Evolutionary conservation across 306 rosid species (phyloP), one percentile per base, ranked within the genome.

Genomic region (Vigna unguiculata): DNA sequence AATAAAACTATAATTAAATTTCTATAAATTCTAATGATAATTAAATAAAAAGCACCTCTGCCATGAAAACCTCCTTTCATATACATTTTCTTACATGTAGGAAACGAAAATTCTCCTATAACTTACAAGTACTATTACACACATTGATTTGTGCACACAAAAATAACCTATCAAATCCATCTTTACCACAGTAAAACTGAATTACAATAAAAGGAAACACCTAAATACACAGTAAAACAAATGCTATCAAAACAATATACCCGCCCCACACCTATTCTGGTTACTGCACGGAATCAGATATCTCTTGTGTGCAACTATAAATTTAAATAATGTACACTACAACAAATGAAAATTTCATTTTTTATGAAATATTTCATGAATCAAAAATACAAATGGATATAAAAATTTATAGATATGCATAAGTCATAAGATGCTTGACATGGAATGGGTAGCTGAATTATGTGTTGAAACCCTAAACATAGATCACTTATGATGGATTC

Each of bases 1-100:
- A 49, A 79, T 40, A 25, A 65, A 79, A 63, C 76, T 75, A 36
- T 55, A 48, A 30, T 59, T 53, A 75, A 53, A 86, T 30, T 72
- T 61, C 70, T 58, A 48, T 36, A 20, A 34, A 49, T 10, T 57
- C 45, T 57, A 72, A 57, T 15, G 25, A 57, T 41, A 72, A 57
- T 24, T 41, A 43, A 22, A 20, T 64, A 71, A 8, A 40, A 2
- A 8, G 40, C 36, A 6, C 34, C 65, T 30, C 21, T 36, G 9
- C 46, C 45, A 64, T 61, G 74, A 70, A 43, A 41, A 28, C 70
- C 65, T 57, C 38, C n/a, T 25, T 43, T 69, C 11, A n/a, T 61
- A 36, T 80, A 43, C 61, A 36, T 66, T 25, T 43, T 55, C 11
- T 64, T 59, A 17, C 7, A 77, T 34, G 51, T 16, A 63, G 62